Evolutionary conservation across 345 rosid species (phyloP).

Genomic region (Odontarrhena argentea): DNA sequence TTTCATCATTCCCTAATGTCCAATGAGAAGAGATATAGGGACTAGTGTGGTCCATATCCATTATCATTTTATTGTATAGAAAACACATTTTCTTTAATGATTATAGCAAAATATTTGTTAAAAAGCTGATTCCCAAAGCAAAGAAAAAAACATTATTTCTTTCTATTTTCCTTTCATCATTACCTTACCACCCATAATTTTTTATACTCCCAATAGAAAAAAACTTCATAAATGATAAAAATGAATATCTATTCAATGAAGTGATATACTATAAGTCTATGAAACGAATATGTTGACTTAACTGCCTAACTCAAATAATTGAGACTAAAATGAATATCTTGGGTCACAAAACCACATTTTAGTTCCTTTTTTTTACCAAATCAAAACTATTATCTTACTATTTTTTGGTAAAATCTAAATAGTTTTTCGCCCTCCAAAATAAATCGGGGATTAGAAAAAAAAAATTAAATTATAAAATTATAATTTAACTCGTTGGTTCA

Average conservation of each 20-base stretch:
- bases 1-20: constrained; percentile 37
- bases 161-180: constrained; percentile 37
- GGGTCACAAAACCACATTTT: too few relatives aligned
- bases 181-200: constrained; percentile 28
- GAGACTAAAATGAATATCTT: not conserved
- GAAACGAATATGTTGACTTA: constrained; percentile 12
- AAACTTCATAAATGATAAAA: constrained; percentile 1
- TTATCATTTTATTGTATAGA: constrained; percentile 23
- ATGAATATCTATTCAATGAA: not conserved
- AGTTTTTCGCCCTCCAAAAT: too few relatives aligned
- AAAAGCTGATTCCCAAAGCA: constrained; percentile 37
- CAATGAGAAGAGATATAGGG: constrained; percentile 35
- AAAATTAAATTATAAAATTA: too few relatives aligned
- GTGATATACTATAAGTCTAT: constrained; percentile 23
- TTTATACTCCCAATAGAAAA: constrained; percentile 11
- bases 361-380: too few relatives aligned
- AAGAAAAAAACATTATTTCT: constrained; percentile 6
- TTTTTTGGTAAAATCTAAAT: too few relatives aligned
- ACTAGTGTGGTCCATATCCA: constrained; percentile 40
- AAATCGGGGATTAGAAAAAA: too few relatives aligned
- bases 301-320: constrained; percentile 17
- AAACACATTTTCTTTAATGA: constrained; percentile 30
- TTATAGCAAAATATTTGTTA: constrained; percentile 14
- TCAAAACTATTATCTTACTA: too few relatives aligned
- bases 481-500: too few relatives aligned